These are phyloP conservation scores for Colletotrichum graminicola DNA, from an alignment of 2,329 filamentous ascomycete species.

Conservation along the genomic window DNA sequence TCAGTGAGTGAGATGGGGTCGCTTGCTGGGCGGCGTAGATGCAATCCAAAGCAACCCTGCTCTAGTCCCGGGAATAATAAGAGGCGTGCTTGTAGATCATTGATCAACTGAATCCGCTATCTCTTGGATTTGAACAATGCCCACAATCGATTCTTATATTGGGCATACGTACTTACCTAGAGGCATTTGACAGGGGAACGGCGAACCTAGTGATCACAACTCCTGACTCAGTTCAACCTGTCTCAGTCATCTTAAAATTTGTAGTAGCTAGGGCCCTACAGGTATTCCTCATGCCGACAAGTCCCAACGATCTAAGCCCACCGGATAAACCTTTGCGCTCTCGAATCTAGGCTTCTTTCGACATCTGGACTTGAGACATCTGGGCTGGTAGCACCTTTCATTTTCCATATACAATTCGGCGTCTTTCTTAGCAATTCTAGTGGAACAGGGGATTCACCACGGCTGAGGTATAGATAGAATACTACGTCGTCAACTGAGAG, in stretches of 20 bases:
- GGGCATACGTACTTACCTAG: neutral
- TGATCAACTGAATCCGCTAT: neutral
- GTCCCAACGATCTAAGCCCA: constrained; percentile 30
- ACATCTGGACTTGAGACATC: neutral
- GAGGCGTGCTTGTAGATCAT: neutral
- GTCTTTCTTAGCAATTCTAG: neutral
- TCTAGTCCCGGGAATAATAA: neutral
- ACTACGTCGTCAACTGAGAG: constrained; percentile 23
- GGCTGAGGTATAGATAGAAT: constrained; percentile 19
- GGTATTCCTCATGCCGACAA: constrained; percentile 28
- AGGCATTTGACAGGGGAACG: constrained; percentile 24
- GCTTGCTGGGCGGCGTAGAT: no score
- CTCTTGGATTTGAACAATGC: neutral
- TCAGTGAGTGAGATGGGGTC: no score
- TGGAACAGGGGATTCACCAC: neutral
- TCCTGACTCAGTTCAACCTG: constrained; percentile 27
- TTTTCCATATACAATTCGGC: neutral
- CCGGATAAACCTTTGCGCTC: neutral
- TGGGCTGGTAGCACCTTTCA: neutral
- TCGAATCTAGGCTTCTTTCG: constrained; percentile 6
- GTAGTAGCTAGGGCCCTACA: constrained; percentile 7
- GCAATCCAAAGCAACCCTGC: neutral
- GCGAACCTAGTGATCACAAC: neutral
- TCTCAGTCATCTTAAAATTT: constrained; percentile 11
- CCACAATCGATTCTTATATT: no score